These are phyloP conservation scores for Hericium rajendrae DNA, from an alignment of 768 basidiomycete genomes.

Conservation along the genomic window DNA sequence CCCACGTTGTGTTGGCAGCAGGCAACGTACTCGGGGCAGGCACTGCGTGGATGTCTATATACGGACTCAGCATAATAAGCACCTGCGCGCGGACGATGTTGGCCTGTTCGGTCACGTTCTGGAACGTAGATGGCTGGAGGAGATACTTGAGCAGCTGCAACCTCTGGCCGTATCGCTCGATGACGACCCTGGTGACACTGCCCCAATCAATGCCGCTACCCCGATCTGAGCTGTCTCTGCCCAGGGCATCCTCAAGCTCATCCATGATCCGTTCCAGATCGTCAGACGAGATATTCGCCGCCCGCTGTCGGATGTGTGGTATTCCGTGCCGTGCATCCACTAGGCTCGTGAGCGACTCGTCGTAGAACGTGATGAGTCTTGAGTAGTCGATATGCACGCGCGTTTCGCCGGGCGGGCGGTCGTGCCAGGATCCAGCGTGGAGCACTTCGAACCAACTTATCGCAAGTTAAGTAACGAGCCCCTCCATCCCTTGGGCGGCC, in stretches of 20 bases:
- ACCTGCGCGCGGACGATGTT: slow-evolving; percentile 1
- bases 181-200: slow-evolving; percentile 27
- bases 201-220: slow-evolving; percentile 34
- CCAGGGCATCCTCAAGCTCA: slow-evolving; percentile 21
- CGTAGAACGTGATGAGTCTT: slow-evolving; percentile 34
- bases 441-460: slow-evolving; percentile 14
- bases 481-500: slow-evolving; percentile 9
- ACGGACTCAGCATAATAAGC: slow-evolving; percentile 4
- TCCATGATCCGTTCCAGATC: slow-evolving; percentile 19
- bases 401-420: slow-evolving; percentile 32
- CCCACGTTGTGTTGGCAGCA: neutral
- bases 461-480: neutral
- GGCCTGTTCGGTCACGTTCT: slow-evolving; percentile 1
- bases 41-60: neutral
- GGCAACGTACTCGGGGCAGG: neutral
- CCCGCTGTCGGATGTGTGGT: slow-evolving; percentile 27
- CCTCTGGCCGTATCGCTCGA: slow-evolving; percentile 32
- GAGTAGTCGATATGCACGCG: slow-evolving; percentile 34
- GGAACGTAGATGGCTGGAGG: slow-evolving; percentile 15
- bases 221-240: slow-evolving; percentile 2
- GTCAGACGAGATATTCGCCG: slow-evolving; percentile 21
- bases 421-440: slow-evolving; percentile 32
- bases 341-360: slow-evolving; percentile 28
- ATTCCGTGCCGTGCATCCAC: slow-evolving; percentile 20
- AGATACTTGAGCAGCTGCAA: slow-evolving; percentile 30